Percentiles rank a stretch among this genome's conserved stretches.
phyloP scores from a whole-genome alignment of 169 alveolate genomes.

The Amoebophrya sp. region DNA sequence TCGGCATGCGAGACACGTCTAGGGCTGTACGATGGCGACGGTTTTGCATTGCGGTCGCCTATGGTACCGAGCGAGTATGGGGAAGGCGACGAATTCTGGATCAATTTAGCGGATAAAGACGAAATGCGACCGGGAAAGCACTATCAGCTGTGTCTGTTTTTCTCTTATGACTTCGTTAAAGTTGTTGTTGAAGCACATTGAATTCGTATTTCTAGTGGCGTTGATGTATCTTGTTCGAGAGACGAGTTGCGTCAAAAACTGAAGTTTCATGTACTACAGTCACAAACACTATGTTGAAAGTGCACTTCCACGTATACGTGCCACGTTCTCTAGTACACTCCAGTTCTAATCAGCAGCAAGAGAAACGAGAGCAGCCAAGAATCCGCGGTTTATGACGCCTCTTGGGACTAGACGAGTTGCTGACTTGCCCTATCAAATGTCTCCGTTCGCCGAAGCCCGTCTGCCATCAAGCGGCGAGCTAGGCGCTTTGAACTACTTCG shows the following conservation, averaged over 20 bases:
- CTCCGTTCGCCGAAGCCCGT: not conserved
- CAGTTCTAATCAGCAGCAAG: too few relatives aligned
- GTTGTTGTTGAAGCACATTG: too few relatives aligned
- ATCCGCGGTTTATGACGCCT: slow-evolving; percentile 19
- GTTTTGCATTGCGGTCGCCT: not conserved
- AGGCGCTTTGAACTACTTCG: not conserved
- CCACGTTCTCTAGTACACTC: too few relatives aligned
- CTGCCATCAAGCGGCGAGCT: not conserved
- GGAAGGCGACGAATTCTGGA: not conserved
- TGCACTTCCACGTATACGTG: too few relatives aligned
- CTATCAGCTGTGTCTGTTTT: not conserved
- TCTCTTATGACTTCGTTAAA: too few relatives aligned
- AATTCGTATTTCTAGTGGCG: too few relatives aligned
- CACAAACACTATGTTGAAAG: too few relatives aligned
- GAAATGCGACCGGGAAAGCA: not conserved
- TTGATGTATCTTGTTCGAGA: too few relatives aligned
- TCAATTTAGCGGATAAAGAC: not conserved
- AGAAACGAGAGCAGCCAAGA: not conserved
- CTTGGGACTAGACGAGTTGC: not conserved
- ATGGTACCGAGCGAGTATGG: not conserved
- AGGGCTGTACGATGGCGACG: not conserved
- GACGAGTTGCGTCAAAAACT: too few relatives aligned
- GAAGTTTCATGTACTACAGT: too few relatives aligned
- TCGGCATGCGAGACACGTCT: not conserved
- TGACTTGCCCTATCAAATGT: not conserved